Evolutionary conservation across 192 early-diverging fungal species (phyloP).

Genomic region (Thamnidium elegans): DNA sequence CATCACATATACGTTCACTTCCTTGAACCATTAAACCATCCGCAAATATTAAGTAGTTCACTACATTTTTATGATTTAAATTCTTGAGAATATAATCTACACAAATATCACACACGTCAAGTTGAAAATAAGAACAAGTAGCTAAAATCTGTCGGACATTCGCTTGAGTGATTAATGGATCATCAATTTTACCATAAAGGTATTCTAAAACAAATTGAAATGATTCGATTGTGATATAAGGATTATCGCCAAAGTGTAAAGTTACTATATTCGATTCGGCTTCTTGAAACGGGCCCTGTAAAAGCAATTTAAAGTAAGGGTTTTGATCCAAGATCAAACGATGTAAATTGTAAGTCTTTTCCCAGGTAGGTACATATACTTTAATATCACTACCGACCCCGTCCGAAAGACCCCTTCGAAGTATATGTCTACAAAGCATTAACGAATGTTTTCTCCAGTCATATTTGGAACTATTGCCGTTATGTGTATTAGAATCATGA

Average conservation of each 20-base stretch:
- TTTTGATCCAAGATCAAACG: slow-evolving; percentile 53
- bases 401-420: slow-evolving; percentile 40
- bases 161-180: slow-evolving; percentile 26
- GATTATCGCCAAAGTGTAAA: slow-evolving; percentile 49
- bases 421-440: slow-evolving; percentile 42
- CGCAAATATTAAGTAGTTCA: slow-evolving; percentile 44
- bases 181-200: slow-evolving; percentile 49
- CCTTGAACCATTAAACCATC: slow-evolving; percentile 41
- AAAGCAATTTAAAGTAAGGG: slow-evolving; percentile 44
- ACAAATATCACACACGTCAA: slow-evolving; percentile 47
- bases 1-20: slow-evolving; percentile 43
- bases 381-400: slow-evolving; percentile 51
- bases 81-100: slow-evolving; percentile 29
- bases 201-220: slow-evolving; percentile 50
- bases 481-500: background rate
- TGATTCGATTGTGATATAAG: slow-evolving; percentile 45
- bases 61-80: slow-evolving; percentile 32
- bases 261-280: slow-evolving; percentile 24
- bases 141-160: slow-evolving; percentile 49
- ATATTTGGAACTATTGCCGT: slow-evolving; percentile 13
- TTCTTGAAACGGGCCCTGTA: slow-evolving; percentile 51
- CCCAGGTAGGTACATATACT: slow-evolving; percentile 40
- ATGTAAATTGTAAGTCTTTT: slow-evolving; percentile 49
- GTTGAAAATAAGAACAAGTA: slow-evolving; percentile 45
- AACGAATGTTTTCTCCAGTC: slow-evolving; percentile 30